Conservation (phyloP, 2,329 filamentous ascomycete species). For the Trichoderma citrinoviride region DNA sequence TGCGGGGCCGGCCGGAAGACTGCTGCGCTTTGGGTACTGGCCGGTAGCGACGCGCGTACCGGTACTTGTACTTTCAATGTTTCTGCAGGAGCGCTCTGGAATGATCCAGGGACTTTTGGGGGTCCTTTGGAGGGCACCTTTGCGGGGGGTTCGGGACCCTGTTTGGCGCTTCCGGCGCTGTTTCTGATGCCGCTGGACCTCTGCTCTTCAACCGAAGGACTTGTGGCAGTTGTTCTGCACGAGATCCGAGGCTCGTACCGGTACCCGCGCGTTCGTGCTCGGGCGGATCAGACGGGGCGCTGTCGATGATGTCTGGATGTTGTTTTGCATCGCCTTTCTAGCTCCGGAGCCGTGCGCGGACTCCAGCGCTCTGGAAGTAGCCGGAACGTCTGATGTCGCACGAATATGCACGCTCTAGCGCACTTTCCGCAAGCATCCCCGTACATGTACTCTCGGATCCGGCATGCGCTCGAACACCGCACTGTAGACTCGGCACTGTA, state of each 20-base stretch:
- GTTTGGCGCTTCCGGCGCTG: background rate
- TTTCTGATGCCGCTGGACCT: background rate
- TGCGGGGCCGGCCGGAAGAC: background rate
- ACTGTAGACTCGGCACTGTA: background rate
- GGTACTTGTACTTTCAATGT: background rate
- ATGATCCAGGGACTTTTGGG: constrained; percentile 15
- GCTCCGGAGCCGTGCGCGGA: background rate
- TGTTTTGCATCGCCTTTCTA: constrained; percentile 10
- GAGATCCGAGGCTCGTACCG: background rate
- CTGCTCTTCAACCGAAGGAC: too few species aligned
- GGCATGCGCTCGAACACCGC: background rate
- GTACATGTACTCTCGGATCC: background rate
- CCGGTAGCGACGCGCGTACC: background rate
- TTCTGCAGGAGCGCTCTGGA: background rate
- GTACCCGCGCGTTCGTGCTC: too few species aligned
- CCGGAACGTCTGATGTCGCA: background rate
- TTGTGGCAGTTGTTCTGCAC: too few species aligned
- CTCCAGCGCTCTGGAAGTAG: background rate
- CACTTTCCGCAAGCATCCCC: accelerated
- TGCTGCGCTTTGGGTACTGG: background rate
- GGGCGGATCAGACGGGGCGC: background rate
- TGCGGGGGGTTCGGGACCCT: background rate
- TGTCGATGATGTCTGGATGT: background rate
- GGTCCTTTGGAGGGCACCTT: constrained; percentile 5
- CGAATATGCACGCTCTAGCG: too few species aligned